Conservation (phyloP, 2,329 filamentous ascomycete species). For the Graphilbum ipis-grandicollis region DNA sequence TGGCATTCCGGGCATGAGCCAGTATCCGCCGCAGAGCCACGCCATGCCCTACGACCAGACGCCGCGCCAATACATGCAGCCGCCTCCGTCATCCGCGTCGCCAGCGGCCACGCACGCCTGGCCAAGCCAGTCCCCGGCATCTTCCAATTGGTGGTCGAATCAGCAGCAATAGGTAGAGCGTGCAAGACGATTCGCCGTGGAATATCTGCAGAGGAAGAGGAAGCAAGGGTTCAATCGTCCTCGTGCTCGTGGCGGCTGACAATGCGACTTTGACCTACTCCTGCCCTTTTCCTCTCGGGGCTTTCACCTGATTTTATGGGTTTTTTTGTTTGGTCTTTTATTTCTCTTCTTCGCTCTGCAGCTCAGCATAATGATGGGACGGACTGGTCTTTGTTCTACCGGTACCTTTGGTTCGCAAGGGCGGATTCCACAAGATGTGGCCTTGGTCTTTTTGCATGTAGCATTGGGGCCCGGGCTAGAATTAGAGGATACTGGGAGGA, state of each 20-base stretch:
- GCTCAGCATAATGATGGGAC: neutral
- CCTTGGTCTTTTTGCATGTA: slow-evolving; percentile 1
- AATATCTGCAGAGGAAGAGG: too few relatives aligned
- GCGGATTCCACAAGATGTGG: slow-evolving; percentile 2
- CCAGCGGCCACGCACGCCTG: slow-evolving; percentile 33
- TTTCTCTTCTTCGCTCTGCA: neutral
- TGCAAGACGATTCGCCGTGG: too few relatives aligned
- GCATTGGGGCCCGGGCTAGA: slow-evolving; percentile 4
- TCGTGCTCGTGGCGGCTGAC: neutral
- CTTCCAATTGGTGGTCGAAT: slow-evolving; percentile 38
- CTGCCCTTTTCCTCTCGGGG: slow-evolving; percentile 1
- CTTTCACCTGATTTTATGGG: too few relatives aligned
- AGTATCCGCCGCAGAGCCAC: slow-evolving; percentile 38
- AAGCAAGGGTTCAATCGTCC: too few relatives aligned
- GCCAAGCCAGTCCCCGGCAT: slow-evolving; percentile 41
- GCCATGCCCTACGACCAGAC: slow-evolving; percentile 46
- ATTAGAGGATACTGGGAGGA: slow-evolving; percentile 7
- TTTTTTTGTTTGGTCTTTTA: neutral
- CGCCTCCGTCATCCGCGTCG: slow-evolving; percentile 32
- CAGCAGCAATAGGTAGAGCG: slow-evolving; percentile 27
- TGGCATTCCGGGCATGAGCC: slow-evolving; percentile 43
- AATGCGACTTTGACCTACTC: too few relatives aligned
- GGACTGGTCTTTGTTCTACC: neutral
- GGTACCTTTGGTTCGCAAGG: neutral
- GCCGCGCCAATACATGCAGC: slow-evolving; percentile 50